phyloP scores from a whole-genome alignment of 1,284 basidiomycete species.

The Mycosarcoma mackinlayi region DNA sequence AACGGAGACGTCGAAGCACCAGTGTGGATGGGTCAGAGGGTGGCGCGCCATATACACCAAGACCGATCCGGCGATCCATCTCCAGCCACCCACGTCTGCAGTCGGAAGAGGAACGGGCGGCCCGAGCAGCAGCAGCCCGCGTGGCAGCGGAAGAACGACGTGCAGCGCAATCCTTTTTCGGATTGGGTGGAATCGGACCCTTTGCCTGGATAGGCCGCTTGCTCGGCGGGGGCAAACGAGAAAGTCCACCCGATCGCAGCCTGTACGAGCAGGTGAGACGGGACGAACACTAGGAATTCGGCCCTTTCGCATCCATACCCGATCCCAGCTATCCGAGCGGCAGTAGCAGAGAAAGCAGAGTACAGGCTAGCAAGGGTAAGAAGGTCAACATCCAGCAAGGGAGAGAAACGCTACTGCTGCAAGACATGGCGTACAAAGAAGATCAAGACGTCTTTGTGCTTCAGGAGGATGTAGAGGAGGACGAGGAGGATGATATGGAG shows the following conservation, averaged over 20 bases:
- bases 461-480: constrained; percentile 7
- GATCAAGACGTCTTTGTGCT: constrained; percentile 5
- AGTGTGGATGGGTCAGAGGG: constrained; percentile 27
- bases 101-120: constrained; percentile 78
- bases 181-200: constrained; percentile 12
- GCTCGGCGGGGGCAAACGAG: constrained; percentile 25
- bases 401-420: constrained; percentile 16
- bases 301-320: constrained; percentile 30
- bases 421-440: neutral
- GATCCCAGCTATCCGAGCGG: neutral
- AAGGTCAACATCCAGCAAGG: neutral
- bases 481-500: constrained; percentile 33
- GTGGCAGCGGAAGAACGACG: constrained; percentile 70
- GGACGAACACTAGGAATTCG: constrained; percentile 56
- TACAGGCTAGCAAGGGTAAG: neutral
- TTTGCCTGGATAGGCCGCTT: constrained; percentile 27
- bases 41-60: constrained; percentile 24
- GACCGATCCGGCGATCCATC: constrained; percentile 55
- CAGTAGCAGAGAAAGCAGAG: neutral
- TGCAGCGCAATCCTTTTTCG: constrained; percentile 71
- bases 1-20: constrained; percentile 23
- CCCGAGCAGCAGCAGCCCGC: constrained; percentile 69
- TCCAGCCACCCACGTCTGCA: constrained; percentile 73
- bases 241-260: constrained; percentile 32
- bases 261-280: constrained; percentile 47